These are phyloP conservation scores for Syzygium malaccense DNA, from an alignment of 441 rosid genomes.

Conservation along the genomic window DNA sequence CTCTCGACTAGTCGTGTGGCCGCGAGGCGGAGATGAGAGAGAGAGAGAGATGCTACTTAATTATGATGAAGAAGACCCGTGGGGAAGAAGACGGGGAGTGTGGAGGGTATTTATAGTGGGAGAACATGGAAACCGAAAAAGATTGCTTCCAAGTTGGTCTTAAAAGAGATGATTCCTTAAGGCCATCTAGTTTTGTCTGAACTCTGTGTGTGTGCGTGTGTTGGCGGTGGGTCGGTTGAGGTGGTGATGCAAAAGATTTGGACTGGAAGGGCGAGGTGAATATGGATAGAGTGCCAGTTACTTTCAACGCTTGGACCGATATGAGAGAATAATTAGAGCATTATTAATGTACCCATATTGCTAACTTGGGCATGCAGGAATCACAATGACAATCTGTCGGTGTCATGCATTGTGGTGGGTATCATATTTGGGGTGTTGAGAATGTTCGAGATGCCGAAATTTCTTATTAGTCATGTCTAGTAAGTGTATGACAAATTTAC, in stretches of 20 bases:
- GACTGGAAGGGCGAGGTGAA: not conserved
- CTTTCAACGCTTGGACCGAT: not conserved
- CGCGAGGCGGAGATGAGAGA: not conserved
- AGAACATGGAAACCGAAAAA: not conserved
- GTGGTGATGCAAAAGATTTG: not conserved
- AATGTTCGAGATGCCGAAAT: not conserved
- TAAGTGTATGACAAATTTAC: not conserved
- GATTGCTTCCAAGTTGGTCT: constrained; percentile 7
- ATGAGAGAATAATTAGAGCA: not conserved
- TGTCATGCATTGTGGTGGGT: not conserved
- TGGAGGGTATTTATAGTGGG: constrained; percentile 19
- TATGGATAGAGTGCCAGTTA: not conserved
- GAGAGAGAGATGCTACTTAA: not conserved
- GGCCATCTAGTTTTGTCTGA: not conserved
- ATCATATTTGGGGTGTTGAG: not conserved
- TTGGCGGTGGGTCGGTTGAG: not conserved
- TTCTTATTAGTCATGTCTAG: not conserved
- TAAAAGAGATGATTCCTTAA: constrained; percentile 12
- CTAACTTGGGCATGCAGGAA: not conserved
- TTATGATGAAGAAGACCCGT: not conserved
- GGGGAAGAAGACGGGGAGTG: not conserved
- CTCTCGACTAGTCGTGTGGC: not conserved
- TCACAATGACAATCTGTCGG: not conserved
- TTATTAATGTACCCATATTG: not conserved
- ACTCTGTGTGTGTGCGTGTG: not conserved